Conservation (phyloP, 169 alveolate species). For the Perkinsus marinus region DNA sequence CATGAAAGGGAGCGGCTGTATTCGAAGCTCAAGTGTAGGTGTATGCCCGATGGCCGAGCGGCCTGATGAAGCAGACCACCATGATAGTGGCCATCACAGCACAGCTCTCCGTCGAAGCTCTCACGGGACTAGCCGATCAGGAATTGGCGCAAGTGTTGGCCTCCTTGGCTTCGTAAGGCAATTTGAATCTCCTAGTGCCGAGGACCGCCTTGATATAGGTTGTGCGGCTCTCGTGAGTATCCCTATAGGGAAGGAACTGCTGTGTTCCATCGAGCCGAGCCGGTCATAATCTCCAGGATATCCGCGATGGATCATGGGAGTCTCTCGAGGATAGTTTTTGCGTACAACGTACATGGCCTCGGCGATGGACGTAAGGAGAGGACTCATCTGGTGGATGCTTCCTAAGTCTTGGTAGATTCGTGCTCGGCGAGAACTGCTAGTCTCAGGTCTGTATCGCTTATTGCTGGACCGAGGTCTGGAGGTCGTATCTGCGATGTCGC, state of each 20-base stretch:
- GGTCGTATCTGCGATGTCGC: background rate
- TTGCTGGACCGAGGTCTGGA: background rate
- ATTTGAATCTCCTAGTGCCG: no score
- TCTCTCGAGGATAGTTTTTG: background rate
- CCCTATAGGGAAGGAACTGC: background rate
- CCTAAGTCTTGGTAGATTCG: no score
- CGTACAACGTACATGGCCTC: background rate
- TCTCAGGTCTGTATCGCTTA: background rate
- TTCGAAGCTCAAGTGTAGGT: background rate
- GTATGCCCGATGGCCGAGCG: background rate
- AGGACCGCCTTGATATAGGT: background rate
- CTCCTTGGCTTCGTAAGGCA: background rate
- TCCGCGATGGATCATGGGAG: background rate
- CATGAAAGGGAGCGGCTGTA: background rate
- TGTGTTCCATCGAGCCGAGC: background rate
- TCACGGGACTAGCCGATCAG: background rate
- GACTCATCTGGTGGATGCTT: no score
- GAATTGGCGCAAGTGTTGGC: background rate
- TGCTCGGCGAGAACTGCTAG: background rate
- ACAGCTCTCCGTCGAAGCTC: background rate
- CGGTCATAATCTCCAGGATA: background rate
- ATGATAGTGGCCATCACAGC: background rate
- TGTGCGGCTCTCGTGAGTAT: background rate
- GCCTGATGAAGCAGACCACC: background rate
- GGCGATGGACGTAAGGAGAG: background rate